Base-by-base conservation (phyloP, 2,329 filamentous ascomycete species). In the Orbilia javanica region DNA sequence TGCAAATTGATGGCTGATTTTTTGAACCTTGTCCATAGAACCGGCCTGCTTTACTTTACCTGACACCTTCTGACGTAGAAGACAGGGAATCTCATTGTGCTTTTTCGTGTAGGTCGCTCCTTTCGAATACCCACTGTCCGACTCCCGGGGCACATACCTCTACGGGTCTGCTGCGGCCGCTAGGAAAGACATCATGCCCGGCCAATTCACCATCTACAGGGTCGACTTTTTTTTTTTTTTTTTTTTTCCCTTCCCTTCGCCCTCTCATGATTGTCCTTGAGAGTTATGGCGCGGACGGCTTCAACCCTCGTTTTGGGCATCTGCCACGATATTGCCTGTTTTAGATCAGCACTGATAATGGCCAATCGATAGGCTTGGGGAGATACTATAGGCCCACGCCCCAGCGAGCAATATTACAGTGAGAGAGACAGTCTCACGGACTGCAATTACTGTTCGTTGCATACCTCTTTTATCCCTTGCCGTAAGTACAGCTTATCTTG, bases 271-370 rank as follows among this genome's bases (percentile, higher is more conserved):
- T 34, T 39, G 48, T 46, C 11, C 52, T 36, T 36, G 29, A 22
- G 52, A 67, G 36, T 55, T 42, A 57, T 67, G 73, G 60, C 66
- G 34, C 34, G 55, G 65, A 65, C 18, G 60, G 48, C 65, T 4
- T 50, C 15, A 18, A 62, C 62, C 68, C 34, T 77, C 67, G 62
- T 55, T 77, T 71, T 42, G 29, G 31, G 66, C 27, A 55, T 25
- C 53, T 72, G 60, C 67, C 44, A 53, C 67, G 67, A 78, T 71
- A 78, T 78, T 78, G 66, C 29, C 50, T 78, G 74, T 78, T 78
- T 78, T 78, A 78, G 74, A 78, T 78, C 74, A 71, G 53, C 67
- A 78, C 74, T 78, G 74, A 78, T 78, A 67, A 62, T 78, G 67
- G 63, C 74, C 74, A 78, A 78, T 78, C 67, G 74, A 68, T 78